Base-by-base conservation (phyloP, 2,329 filamentous ascomycete genomes). In the Neopestalotiopsis sp. region DNA sequence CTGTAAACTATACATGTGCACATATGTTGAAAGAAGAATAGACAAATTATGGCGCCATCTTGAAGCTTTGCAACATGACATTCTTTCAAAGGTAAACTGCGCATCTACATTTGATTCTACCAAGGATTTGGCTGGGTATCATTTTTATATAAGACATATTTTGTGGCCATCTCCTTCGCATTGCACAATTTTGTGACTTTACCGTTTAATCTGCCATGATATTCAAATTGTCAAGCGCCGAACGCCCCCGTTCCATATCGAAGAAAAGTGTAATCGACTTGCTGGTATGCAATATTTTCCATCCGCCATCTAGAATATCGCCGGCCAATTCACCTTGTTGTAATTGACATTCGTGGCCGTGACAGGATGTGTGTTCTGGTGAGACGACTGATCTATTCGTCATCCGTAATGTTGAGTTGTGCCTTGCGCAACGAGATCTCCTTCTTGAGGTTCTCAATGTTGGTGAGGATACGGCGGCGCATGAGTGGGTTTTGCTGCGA, bases 401-500 rank as follows among this genome's bases (percentile, higher is more conserved):
- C 77, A 42, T 77, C 76, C 17, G 71, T 72, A 40, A 79, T 69
- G 14, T 74, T 75, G 17, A 79, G 74, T 20, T 76, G 75, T 13
- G 76, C 78, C 67, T 75, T 79, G 71, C 78, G 78, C 59, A 79
- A 74, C 2, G 69, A 72, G 13, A 79, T 78, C 74, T 84, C 83
- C 69, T 82, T 81, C 74, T 82, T 77, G 70, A 81, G 75, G 59
- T 79, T 82, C 66, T 79, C 85, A 73, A 89, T 86, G 65, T 83
- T 84, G 30, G 77, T 79, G 71, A 86, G 82, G 20, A 89, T 77
- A 32, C 88, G 84, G 68, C 81, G 83, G 69, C 81, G 81, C 69
- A 90, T 76, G 68, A 89, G 85, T 69, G 81, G 80, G 74, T 85
- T 86, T 4, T 75, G 76, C 32, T 82, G 83, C 56, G 77, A 79